phyloP scores from a whole-genome alignment of 1,139 yeast species.

The Protomyces inundatus region DNA sequence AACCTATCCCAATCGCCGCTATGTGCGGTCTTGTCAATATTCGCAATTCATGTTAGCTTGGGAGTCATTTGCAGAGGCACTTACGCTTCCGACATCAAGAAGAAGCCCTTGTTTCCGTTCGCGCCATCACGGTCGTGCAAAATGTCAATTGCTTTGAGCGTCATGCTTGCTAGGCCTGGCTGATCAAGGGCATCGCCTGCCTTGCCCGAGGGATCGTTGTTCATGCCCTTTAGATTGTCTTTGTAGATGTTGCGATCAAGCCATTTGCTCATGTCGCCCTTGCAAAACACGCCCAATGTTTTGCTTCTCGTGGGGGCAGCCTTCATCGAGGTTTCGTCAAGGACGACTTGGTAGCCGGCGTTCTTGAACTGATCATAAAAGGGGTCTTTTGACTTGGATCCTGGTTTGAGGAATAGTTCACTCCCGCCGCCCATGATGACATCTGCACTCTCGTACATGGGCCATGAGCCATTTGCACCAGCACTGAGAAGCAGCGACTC shows the following conservation, averaged over 20 bases:
- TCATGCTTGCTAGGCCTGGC: slow-evolving; percentile 12
- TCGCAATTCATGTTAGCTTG: neutral
- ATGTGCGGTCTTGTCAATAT: slow-evolving; percentile 2
- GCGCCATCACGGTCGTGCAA: slow-evolving; percentile 1
- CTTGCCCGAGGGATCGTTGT: neutral
- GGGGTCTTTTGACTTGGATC: neutral
- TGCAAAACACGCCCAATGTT: slow-evolving; percentile 1
- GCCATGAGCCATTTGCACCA: neutral
- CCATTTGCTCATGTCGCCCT: slow-evolving; percentile 6
- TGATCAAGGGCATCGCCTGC: slow-evolving; percentile 12
- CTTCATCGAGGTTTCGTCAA: neutral
- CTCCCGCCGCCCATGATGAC: slow-evolving; percentile 9
- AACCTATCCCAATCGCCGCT: neutral
- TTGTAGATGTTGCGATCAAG: slow-evolving; percentile 10
- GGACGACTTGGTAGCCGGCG: neutral
- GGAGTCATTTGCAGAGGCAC: no score
- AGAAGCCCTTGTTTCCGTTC: neutral
- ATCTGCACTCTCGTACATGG: neutral
- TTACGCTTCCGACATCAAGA: slow-evolving; percentile 8
- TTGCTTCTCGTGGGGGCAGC: neutral
- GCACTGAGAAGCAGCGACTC: neutral
- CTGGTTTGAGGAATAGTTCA: neutral
- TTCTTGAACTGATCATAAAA: slow-evolving; percentile 4
- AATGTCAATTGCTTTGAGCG: slow-evolving; percentile 7
- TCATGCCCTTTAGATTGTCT: slow-evolving; percentile 1